These are phyloP conservation scores for Beta corolliflora DNA, from an alignment of 179 eudicot genomes.

Conservation along the genomic window DNA sequence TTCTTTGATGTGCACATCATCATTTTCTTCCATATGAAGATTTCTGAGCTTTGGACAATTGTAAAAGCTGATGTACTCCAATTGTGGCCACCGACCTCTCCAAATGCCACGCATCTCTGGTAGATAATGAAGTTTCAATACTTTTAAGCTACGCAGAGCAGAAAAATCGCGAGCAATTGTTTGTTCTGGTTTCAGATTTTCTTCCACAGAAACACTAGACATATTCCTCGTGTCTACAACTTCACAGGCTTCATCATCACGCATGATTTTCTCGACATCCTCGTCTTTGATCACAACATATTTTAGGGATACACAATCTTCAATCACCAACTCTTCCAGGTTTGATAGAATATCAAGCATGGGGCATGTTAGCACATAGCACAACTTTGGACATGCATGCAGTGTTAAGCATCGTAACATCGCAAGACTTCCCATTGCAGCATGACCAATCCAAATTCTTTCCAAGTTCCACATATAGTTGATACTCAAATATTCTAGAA, in stretches of 20 bases:
- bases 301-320: slow-evolving; percentile 30
- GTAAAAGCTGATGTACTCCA: slow-evolving; percentile 26
- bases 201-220: too few relatives aligned
- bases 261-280: background rate
- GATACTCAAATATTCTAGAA: slow-evolving; percentile 27
- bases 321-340: slow-evolving; percentile 33
- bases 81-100: slow-evolving; percentile 25
- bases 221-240: too few relatives aligned
- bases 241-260: background rate
- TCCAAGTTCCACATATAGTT: slow-evolving; percentile 28
- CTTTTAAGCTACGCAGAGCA: slow-evolving; percentile 22
- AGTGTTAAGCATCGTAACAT: slow-evolving; percentile 25
- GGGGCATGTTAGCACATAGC: slow-evolving; percentile 18
- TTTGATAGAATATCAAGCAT: slow-evolving; percentile 19
- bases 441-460: slow-evolving; percentile 18
- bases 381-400: slow-evolving; percentile 34
- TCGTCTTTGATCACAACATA: slow-evolving; percentile 21
- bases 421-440: slow-evolving; percentile 25
- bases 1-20: slow-evolving; percentile 21
- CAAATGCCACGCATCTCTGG: slow-evolving; percentile 28
- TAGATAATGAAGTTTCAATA: slow-evolving; percentile 28
- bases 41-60: slow-evolving; percentile 30
- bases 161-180: too few relatives aligned
- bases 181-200: background rate
- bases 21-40: slow-evolving; percentile 21